Evolutionary conservation across 1,284 basidiomycete genomes (phyloP).

Genomic region (Pseudozyma sp.): DNA sequence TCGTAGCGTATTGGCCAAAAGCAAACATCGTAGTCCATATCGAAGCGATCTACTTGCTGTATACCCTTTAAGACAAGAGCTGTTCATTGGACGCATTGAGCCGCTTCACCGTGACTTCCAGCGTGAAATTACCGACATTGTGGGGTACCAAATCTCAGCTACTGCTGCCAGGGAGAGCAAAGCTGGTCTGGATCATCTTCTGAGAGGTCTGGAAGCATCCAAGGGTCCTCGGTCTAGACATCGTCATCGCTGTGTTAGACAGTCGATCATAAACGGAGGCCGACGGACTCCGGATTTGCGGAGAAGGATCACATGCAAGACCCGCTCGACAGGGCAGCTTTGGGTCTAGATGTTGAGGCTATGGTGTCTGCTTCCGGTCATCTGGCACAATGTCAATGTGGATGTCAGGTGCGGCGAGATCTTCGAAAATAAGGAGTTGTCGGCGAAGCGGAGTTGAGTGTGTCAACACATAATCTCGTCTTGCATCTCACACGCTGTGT

Average conservation of each 20-base stretch:
- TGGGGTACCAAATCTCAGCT: background rate
- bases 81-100: no score
- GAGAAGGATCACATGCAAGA: constrained; percentile 2
- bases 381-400: background rate
- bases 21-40: background rate
- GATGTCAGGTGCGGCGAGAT: background rate
- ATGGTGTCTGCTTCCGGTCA: background rate
- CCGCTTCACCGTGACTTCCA: no score
- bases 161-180: background rate
- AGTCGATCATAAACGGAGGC: no score
- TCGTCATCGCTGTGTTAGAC: background rate
- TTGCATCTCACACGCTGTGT: no score
- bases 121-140: background rate
- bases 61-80: no score
- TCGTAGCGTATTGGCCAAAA: background rate
- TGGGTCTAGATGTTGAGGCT: no score
- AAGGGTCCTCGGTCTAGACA: constrained; percentile 3
- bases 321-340: background rate
- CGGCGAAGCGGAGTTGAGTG: constrained; percentile 22
- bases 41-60: no score
- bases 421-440: background rate
- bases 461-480: background rate
- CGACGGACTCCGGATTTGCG: background rate
- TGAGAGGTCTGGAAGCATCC: no score
- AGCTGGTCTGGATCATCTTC: no score